Conservation (phyloP, 2,329 filamentous ascomycete species). For the Diplocarpon mali region DNA sequence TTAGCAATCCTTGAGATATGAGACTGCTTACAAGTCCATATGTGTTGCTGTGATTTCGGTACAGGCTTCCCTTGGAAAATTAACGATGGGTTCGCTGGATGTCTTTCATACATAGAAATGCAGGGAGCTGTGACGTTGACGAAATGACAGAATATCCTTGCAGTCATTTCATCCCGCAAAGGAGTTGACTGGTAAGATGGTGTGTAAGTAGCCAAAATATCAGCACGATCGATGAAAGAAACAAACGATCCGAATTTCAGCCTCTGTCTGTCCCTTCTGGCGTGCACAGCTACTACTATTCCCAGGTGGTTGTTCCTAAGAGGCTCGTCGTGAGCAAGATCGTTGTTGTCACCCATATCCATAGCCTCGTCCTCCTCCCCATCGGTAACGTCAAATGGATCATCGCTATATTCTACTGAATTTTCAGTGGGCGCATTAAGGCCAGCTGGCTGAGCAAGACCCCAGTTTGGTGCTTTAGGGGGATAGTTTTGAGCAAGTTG, state of each 20-base stretch:
- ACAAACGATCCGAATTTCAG: conserved; percentile 35
- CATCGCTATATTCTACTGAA: conserved; percentile 24
- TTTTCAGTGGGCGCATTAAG: background rate
- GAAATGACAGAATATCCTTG: conserved; percentile 83
- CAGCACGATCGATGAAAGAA: conserved; percentile 32
- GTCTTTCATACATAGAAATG: conserved; percentile 78
- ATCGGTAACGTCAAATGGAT: conserved; percentile 29
- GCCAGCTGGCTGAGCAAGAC: background rate
- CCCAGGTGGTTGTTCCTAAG: conserved; percentile 22
- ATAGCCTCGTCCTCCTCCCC: conserved; percentile 47
- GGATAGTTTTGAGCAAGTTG: background rate
- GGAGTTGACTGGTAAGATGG: conserved; percentile 58
- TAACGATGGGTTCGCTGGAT: conserved; percentile 60
- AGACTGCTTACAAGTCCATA: conserved; percentile 47
- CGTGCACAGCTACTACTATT: conserved; percentile 23
- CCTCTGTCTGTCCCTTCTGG: conserved; percentile 22
- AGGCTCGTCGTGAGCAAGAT: conserved; percentile 30
- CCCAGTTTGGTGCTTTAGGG: background rate
- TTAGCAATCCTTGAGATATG: background rate
- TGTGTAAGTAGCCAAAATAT: conserved; percentile 52
- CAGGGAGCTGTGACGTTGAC: conserved; percentile 78
- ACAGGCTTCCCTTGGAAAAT: conserved; percentile 51
- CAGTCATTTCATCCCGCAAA: conserved; percentile 67
- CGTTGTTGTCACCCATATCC: conserved; percentile 47
- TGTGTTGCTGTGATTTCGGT: conserved; percentile 51